phyloP scores from a whole-genome alignment of 768 basidiomycete species.

The Suillus variegatus region DNA sequence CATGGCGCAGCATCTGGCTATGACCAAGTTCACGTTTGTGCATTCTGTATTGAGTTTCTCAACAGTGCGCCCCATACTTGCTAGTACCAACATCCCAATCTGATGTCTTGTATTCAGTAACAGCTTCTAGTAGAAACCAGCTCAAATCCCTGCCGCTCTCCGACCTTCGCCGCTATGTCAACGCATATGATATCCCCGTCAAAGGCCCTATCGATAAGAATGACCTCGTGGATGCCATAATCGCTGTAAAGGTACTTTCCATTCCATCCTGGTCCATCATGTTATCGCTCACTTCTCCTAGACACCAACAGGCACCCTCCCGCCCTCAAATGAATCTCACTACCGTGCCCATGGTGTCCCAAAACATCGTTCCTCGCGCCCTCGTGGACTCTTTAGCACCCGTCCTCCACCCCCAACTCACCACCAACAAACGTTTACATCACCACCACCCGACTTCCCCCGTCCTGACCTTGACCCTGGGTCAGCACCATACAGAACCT shows the following conservation, averaged over 20 bases:
- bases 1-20: slow-evolving; percentile 53
- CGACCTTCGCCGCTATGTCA: slow-evolving; percentile 69
- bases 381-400: background rate
- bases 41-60: slow-evolving; percentile 70
- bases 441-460: slow-evolving; percentile 13
- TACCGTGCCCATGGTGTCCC: slow-evolving; percentile 34
- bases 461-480: slow-evolving; percentile 2
- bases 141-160: slow-evolving; percentile 57
- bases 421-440: slow-evolving; percentile 27
- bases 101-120: slow-evolving; percentile 48
- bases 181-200: slow-evolving; percentile 66
- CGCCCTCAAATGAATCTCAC: slow-evolving; percentile 57
- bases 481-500: background rate
- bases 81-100: background rate
- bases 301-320: slow-evolving; percentile 64
- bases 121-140: slow-evolving; percentile 60
- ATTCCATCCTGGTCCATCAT: background rate
- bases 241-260: slow-evolving; percentile 48
- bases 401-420: slow-evolving; percentile 24
- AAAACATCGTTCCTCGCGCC: slow-evolving; percentile 1
- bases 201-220: slow-evolving; percentile 74
- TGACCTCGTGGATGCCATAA: slow-evolving; percentile 68
- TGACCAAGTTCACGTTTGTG: slow-evolving; percentile 67
- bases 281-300: slow-evolving; percentile 25
- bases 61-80: slow-evolving; percentile 45